Evolutionary conservation across 2,329 filamentous ascomycete genomes (phyloP), one percentile per base, ranked within the genome.

Genomic region (Spiromastix sp.): DNA sequence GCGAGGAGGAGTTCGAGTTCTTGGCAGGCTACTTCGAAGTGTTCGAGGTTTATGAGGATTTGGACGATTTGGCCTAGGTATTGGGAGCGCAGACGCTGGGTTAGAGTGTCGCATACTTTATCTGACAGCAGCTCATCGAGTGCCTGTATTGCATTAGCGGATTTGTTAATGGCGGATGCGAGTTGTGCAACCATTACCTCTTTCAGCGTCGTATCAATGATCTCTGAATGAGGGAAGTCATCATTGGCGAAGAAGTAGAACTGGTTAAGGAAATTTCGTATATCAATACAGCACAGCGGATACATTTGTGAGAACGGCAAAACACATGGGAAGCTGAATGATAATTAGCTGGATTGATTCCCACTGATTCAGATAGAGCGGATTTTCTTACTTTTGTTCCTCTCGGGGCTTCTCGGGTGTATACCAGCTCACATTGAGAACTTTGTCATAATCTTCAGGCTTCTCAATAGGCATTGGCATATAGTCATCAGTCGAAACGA

Each of bases 281-380:
- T 95, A 52, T 96, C 86, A 55, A 96, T 96, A 65, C 91, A 98
- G 61, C 91, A 95, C 20, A 96, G 71, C 1, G 91, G 89, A 55
- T 98, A 98, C 91, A 98, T 98, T 50, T 96, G 87, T 9, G 87
- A 95, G 57, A 98, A 98, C 1, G 91, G 93, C 2, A 98, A 68
- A n/a, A 95, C 85, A 48, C 82, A 93, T 4, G 91, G 93, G 55
- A 94, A 94, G 9, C 83, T 87, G 42, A 5, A 25, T 16, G n/a
- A n/a, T 30, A 30, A 42, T 52, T 51, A 52, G 54, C 43, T 13
- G 39, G 28, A 13, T 24, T 15, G 2, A 30, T n/a, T n/a, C n/a
- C n/a, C n/a, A 51, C 17, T 44, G 42, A n/a, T 6, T 24, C 16
- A 26, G 15, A 26, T 34, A 16, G 39, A 33, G 20, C 9, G 8